Base-by-base conservation (phyloP, 352 stramenopile genomes). In the Achlya hypogyna region DNA sequence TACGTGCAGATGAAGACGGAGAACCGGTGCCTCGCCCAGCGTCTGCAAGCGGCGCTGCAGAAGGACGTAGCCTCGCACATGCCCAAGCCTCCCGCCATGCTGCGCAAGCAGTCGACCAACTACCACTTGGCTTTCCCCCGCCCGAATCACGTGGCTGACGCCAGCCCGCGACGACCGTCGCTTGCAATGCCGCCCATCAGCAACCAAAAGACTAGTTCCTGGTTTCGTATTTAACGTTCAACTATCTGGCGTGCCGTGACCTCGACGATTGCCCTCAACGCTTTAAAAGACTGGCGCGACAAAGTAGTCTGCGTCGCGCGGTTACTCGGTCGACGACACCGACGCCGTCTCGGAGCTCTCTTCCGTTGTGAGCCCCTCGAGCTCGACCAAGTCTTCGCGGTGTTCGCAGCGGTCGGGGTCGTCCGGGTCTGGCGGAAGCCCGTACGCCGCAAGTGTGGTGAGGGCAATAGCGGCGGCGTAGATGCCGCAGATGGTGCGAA, bases 1-100 rank as follows among this genome's bases (percentile, higher is more conserved):
- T 67, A 67, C 51, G 25, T 67, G n/a, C 32, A 34, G 31, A 16
- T 67, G 10, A 67, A 67, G 28, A 42, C 38, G 1, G 38, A 67
- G 23, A 67, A 67, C 38, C 25, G 23, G 12, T 18, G 34, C 6
- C 32, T 67, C 4, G 22, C 28, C 10, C 60, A 58, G 25, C 60
- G 51, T 28, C 29, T 67, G 8, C 28, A 67, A 51, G 20, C 23
- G 29, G 6, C 16, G 23, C 23, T 34, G 6, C 6, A 34, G 16
- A 54, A 54, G 29, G 34, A 42, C 34, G 34, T 6, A 6, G 6
- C 34, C 6, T 14, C 14, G 6, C 34, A 14, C 34, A 14, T 42
- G 34, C 49, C 49, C 23, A 54, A 54, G 49, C 49, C 49, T 16
- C 49, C 49, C 23, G 16, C 6, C 14, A 16, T 54, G 49, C 49